Evolutionary conservation across 345 rosid genomes (phyloP), one percentile per base, ranked within the genome.

Genomic region (Hevea brasiliensis): DNA sequence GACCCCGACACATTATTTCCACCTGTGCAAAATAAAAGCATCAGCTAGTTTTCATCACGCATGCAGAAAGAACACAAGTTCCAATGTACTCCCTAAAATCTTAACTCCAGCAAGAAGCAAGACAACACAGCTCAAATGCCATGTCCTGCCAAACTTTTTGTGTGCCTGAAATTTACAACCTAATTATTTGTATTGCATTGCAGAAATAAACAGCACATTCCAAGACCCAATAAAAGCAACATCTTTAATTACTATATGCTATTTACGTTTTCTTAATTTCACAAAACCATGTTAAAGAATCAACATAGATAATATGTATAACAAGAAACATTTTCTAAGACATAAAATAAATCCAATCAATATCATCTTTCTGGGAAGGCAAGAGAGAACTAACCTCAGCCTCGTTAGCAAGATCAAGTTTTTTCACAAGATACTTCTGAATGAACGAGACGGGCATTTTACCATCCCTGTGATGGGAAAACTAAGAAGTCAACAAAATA

Each of bases 1-100:
- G 89, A 54, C 98, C 98, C 87, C 89, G 79, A 69, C 97, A 95
- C 80, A 79, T 85, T 59, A 95, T 88, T 77, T 89, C 99, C 58
- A 92, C 84, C 98, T 91, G 85, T 77, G 57, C 15, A 55, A 27
- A 23, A 23, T 18, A 50, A 63, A 20, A 13, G 24, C 20, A n/a
- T n/a, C n/a, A 56, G 60, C 56, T 44, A 18, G 8, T 23, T 35
- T 40, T 48, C 60, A 50, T 42, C 37, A n/a, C 13, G 37, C 32
- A 5, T 15, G 15, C 29, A 59, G 14, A 17, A 10, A 37, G 17
- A 47, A 23, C 21, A 57, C 11, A 35, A 13, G 35, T 15, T 64
- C n/a, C 13, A 14, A 65, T 26, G 8, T 32, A n/a, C n/a, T n/a
- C n/a, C n/a, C 3, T 32, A 32, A 32, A 32, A 32, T 32, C 17